Conservation (phyloP, 2,329 filamentous ascomycete species). For the Sporothrix brasiliensis region DNA sequence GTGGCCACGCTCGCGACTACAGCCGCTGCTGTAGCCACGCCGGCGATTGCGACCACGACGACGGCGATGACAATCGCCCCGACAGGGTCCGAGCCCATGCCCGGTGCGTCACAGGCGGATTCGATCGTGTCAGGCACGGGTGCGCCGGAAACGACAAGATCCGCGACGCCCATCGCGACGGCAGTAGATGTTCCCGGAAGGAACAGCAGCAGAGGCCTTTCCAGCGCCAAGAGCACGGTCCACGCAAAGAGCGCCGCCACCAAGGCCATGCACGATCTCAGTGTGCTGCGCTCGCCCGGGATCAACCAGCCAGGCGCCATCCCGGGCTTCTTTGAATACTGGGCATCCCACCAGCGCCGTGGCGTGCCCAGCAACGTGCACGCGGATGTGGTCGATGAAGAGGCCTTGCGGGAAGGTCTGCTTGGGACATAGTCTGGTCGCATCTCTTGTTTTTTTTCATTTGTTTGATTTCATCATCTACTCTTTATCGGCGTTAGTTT, state of each 20-base stretch:
- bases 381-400: conserved; percentile 60
- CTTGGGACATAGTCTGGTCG: conserved; percentile 42
- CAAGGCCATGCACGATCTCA: conserved; percentile 41
- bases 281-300: conserved; percentile 60
- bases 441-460: background rate
- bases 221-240: background rate
- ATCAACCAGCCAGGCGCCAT: conserved; percentile 80
- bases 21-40: background rate
- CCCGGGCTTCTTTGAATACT: conserved; percentile 67
- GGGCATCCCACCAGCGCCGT: conserved; percentile 55
- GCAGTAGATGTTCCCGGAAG: background rate
- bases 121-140: background rate
- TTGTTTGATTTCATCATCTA: background rate
- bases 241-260: conserved; percentile 7
- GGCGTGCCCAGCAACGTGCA: conserved; percentile 60
- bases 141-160: background rate
- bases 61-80: background rate
- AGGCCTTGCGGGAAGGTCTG: conserved; percentile 63
- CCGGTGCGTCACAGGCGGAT: background rate
- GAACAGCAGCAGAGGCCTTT: background rate
- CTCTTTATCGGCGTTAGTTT: background rate
- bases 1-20: background rate
- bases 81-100: background rate
- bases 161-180: background rate
- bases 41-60: background rate